Evolutionary conservation across 2,329 filamentous ascomycete genomes (phyloP).

Genomic region (Sarocladiaceae sp.): DNA sequence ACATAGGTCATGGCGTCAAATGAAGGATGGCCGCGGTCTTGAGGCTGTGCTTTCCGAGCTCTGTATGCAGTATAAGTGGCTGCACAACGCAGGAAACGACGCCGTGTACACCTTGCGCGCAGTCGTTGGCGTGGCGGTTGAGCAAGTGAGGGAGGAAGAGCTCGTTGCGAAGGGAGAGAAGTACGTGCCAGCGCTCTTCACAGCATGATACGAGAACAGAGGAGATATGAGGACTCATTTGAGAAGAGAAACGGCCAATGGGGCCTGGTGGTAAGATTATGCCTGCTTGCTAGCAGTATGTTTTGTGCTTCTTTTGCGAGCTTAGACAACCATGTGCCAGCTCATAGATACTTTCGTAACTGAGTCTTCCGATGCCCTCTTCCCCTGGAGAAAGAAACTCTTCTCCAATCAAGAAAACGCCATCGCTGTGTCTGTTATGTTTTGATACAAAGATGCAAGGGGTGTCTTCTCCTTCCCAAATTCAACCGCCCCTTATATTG

Average conservation of each 20-base stretch:
- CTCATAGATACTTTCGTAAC: not conserved
- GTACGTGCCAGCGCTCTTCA: constrained; percentile 13
- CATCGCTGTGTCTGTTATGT: constrained; percentile 34
- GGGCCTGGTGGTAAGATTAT: not conserved
- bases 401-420: constrained; percentile 36
- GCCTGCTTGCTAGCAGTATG: not conserved
- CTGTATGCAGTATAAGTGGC: constrained; percentile 55
- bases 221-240: not conserved
- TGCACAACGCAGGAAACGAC: constrained; percentile 90
- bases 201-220: not conserved
- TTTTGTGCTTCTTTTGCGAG: not conserved
- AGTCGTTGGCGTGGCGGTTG: constrained; percentile 49
- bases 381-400: constrained; percentile 20
- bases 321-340: not conserved
- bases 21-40: constrained; percentile 52
- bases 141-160: constrained; percentile 18
- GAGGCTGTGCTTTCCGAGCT: constrained; percentile 59
- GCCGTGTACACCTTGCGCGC: constrained; percentile 74
- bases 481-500: not conserved
- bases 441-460: constrained; percentile 18
- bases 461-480: not conserved
- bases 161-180: constrained; percentile 14
- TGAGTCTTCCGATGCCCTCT: not conserved
- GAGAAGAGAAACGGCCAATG: not conserved
- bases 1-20: constrained; percentile 58